Conservation (phyloP, 805 yeast species). For the Brettanomyces anomalus region DNA sequence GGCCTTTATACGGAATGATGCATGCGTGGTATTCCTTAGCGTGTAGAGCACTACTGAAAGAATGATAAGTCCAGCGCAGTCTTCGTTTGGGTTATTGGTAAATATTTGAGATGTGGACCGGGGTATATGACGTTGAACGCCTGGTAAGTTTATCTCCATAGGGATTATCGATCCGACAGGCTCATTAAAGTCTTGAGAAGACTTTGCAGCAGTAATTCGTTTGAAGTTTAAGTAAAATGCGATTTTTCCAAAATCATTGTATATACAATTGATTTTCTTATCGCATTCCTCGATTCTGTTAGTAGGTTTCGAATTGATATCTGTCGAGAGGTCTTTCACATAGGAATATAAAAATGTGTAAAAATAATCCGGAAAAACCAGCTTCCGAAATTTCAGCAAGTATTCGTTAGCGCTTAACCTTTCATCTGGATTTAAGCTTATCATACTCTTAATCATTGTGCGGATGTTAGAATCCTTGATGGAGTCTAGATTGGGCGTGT, state of each 20-base stretch:
- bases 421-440: constrained; percentile 49
- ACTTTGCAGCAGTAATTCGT: constrained; percentile 10
- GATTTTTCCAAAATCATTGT: constrained; percentile 47
- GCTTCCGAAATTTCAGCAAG: constrained; percentile 39
- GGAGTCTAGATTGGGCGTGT: constrained; percentile 50
- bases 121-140: constrained; percentile 40
- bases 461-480: constrained; percentile 44
- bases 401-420: constrained; percentile 50
- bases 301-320: neutral
- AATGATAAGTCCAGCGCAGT: constrained; percentile 47
- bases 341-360: constrained; percentile 65
- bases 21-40: constrained; percentile 49
- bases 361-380: constrained; percentile 59
- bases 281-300: constrained; percentile 35
- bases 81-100: constrained; percentile 16
- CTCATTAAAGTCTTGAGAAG: constrained; percentile 5
- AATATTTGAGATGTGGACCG: constrained; percentile 26
- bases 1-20: constrained; percentile 55
- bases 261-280: constrained; percentile 49
- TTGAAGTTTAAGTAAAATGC: constrained; percentile 32
- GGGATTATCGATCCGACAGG: constrained; percentile 24
- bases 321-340: constrained; percentile 33
- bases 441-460: constrained; percentile 53
- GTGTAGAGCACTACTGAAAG: constrained; percentile 51
- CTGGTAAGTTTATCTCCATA: constrained; percentile 40